A percentile compares a stretch with the other conserved stretches of the same genome.
Conservation (phyloP, 2,329 filamentous ascomycete genomes). For the Colletotrichum sp. region DNA sequence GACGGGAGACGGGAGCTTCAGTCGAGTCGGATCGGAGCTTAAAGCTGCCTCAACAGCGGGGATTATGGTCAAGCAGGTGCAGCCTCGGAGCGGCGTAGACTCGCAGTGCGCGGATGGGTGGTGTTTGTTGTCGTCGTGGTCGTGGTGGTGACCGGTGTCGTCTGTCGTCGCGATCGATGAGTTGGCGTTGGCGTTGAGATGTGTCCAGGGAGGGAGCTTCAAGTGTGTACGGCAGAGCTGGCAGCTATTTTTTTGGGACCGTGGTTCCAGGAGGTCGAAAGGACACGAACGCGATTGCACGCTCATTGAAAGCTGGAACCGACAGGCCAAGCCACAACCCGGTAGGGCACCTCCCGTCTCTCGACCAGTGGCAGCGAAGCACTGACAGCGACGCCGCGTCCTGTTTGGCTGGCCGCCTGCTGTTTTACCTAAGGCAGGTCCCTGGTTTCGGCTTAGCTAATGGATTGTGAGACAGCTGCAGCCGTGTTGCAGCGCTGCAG, state of each 20-base stretch:
- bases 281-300: conserved; percentile 30
- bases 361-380: neutral
- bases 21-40: conserved; percentile 2
- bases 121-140: neutral
- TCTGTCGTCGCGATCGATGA: neutral
- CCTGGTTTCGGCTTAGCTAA: conserved; percentile 1
- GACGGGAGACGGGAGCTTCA: neutral
- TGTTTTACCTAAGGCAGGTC: neutral
- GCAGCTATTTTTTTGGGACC: neutral
- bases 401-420: neutral
- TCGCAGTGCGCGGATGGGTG: neutral
- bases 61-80: neutral
- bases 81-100: neutral
- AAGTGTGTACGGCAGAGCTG: neutral
- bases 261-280: conserved; percentile 21
- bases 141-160: neutral
- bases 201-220: conserved; percentile 8
- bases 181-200: neutral
- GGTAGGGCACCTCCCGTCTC: neutral
- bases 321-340: conserved; percentile 6
- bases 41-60: conserved; percentile 14
- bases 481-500: neutral
- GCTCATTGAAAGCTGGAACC: conserved; percentile 25
- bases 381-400: neutral
- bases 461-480: neutral